Evolutionary conservation across 2,329 filamentous ascomycete genomes (phyloP).

Genomic region (Curvularia hawaiiensis): DNA sequence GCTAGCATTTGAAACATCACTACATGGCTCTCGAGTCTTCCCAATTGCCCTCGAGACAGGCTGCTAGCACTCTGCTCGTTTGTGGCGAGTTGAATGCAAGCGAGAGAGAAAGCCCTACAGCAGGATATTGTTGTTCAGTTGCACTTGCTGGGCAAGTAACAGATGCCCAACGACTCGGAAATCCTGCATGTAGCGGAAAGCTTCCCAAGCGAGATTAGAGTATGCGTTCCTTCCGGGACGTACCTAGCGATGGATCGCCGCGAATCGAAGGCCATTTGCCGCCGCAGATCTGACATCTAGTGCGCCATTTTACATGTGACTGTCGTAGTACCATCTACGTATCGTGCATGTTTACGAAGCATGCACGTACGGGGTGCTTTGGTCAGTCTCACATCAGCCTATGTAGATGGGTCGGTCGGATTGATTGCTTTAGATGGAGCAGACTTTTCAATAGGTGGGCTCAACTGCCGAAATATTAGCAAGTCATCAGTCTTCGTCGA

Average conservation of each 20-base stretch:
- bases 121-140: not conserved
- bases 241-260: not conserved
- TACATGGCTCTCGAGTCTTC: not conserved
- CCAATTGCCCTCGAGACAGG: not conserved
- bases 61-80: not conserved
- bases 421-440: not conserved
- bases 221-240: not conserved
- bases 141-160: not conserved
- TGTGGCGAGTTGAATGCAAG: not conserved
- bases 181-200: not conserved
- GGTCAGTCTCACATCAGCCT: not conserved
- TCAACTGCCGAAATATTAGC: not conserved
- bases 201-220: not conserved
- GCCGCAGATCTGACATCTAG: not conserved
- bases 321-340: not conserved
- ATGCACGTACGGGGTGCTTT: not conserved
- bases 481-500: not conserved
- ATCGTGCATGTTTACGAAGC: not conserved
- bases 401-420: too few species aligned
- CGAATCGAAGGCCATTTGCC: not conserved
- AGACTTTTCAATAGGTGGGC: too few species aligned
- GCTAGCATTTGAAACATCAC: not conserved
- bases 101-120: not conserved
- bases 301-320: not conserved
- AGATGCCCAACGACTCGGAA: not conserved